Conservation (phyloP, 148 eudicot species). For the Fagopyrum esculentum region DNA sequence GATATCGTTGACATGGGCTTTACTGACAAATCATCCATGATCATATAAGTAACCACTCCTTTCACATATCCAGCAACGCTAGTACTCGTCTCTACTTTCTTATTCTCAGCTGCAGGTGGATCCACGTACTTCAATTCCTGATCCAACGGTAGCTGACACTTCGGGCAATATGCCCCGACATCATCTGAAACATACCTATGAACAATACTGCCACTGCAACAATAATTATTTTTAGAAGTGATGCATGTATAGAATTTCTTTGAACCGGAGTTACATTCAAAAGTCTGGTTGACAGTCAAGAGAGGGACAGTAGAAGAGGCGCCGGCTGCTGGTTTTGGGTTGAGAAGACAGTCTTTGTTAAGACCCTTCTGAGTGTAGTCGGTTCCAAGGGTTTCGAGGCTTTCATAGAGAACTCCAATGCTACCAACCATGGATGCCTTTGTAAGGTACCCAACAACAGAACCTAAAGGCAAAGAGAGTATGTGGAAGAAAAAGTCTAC, state of each 20-base stretch:
- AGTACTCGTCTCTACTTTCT: neutral
- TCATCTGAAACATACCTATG: neutral
- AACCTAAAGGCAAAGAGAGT: neutral
- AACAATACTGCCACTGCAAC: neutral
- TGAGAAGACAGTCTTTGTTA: neutral
- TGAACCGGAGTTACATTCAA: neutral
- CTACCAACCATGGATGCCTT: constrained; percentile 5
- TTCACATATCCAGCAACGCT: neutral
- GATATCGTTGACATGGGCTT: constrained; percentile 10
- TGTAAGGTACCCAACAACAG: neutral
- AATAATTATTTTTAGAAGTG: neutral
- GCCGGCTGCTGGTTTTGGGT: neutral
- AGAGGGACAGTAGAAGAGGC: neutral
- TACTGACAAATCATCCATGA: constrained; percentile 10
- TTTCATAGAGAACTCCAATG: constrained; percentile 2
- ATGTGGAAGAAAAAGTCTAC: constrained; percentile 9
- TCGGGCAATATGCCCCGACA: neutral
- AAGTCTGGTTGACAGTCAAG: neutral
- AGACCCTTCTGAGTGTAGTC: neutral
- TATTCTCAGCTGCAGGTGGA: neutral
- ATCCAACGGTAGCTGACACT: neutral
- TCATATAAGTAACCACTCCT: constrained; percentile 6
- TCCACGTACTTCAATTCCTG: neutral
- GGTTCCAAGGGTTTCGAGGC: neutral
- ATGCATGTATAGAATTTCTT: neutral